Conservation (phyloP, 352 stramenopile species). For the Phytophthora kernoviae region DNA sequence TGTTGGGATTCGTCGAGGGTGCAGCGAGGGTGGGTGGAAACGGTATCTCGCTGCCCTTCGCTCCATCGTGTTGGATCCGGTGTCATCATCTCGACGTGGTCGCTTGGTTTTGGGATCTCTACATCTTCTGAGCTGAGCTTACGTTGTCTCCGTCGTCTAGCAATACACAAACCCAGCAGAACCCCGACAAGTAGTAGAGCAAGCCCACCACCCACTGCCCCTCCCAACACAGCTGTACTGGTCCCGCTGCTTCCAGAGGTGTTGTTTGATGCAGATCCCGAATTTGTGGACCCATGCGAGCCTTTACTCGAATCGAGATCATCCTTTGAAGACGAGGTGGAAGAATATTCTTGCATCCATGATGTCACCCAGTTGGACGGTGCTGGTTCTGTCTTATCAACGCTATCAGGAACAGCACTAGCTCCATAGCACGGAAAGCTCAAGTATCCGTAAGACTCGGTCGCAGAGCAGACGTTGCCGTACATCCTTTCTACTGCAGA, state of each 20-base stretch:
- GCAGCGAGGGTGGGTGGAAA: constrained; percentile 13
- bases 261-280: background rate
- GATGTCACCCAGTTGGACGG: constrained; percentile 31
- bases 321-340: background rate
- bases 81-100: constrained; percentile 17
- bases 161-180: constrained; percentile 16
- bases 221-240: constrained; percentile 18
- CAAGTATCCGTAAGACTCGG: constrained; percentile 19
- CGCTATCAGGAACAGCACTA: background rate
- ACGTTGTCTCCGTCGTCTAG: constrained; percentile 8
- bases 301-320: constrained; percentile 1
- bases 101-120: constrained; percentile 5
- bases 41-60: constrained; percentile 8
- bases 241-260: background rate
- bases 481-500: constrained; percentile 16
- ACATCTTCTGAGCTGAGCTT: constrained; percentile 7
- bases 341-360: constrained; percentile 19
- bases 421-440: constrained; percentile 35
- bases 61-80: constrained; percentile 4
- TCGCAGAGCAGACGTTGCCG: constrained; percentile 16
- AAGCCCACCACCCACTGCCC: constrained; percentile 17
- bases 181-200: constrained; percentile 20
- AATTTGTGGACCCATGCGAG: background rate
- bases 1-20: constrained; percentile 21
- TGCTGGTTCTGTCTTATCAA: constrained; percentile 9